Conservation (phyloP, 768 basidiomycete genomes). For the Leccinum variicolor region DNA sequence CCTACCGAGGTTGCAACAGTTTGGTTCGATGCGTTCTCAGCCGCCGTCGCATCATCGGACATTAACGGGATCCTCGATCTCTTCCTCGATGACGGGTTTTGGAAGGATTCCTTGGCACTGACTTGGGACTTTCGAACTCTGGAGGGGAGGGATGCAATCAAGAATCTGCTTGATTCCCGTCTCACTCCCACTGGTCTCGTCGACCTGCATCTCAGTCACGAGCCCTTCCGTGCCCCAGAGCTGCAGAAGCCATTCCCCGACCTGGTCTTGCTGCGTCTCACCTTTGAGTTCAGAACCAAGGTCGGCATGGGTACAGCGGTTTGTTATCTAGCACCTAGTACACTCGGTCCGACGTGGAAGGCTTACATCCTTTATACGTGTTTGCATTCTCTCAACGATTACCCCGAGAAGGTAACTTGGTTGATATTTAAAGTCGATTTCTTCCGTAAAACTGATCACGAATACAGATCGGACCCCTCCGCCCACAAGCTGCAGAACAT, state of each 20-base stretch:
- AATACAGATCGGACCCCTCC: slow-evolving; percentile 36
- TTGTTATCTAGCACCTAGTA: slow-evolving; percentile 47
- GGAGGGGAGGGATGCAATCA: slow-evolving; percentile 37
- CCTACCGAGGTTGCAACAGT: slow-evolving; percentile 18
- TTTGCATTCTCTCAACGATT: slow-evolving; percentile 53
- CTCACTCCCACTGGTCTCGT: slow-evolving; percentile 25
- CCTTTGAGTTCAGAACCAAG: slow-evolving; percentile 53
- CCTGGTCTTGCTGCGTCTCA: slow-evolving; percentile 52
- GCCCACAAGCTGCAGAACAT: slow-evolving; percentile 43
- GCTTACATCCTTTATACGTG: slow-evolving; percentile 59
- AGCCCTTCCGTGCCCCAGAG: slow-evolving; percentile 23
- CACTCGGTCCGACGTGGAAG: slow-evolving; percentile 46
- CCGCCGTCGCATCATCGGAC: slow-evolving; percentile 21
- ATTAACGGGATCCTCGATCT: slow-evolving; percentile 20
- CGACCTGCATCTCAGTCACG: slow-evolving; percentile 18
- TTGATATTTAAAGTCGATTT: no score
- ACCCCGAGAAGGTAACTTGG: slow-evolving; percentile 43
- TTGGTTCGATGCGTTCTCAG: slow-evolving; percentile 26
- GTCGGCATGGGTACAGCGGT: slow-evolving; percentile 52
- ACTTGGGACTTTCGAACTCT: slow-evolving; percentile 58
- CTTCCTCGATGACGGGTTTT: slow-evolving; percentile 34
- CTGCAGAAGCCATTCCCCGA: slow-evolving; percentile 48
- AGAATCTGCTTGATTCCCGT: slow-evolving; percentile 37
- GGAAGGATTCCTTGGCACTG: slow-evolving; percentile 51
- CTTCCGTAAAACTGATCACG: not conserved